Percentiles rank a stretch among this genome's conserved stretches.
phyloP scores from a whole-genome alignment of 495 filamentous ascomycete species.

The Penicillium antarcticum region DNA sequence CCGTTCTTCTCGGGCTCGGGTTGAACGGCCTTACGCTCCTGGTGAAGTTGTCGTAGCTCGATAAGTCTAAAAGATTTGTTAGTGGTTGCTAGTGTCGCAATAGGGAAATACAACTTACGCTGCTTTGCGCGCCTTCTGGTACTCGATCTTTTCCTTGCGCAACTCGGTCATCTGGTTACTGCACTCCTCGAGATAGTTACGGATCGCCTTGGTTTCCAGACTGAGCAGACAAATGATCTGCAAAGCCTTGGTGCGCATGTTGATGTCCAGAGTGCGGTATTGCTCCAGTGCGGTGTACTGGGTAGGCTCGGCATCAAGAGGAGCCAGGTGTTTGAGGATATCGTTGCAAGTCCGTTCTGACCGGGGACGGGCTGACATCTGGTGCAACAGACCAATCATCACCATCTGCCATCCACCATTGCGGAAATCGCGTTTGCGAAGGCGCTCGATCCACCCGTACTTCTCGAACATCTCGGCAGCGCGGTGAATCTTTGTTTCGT shows the following conservation, averaged over 20 bases:
- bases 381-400: slow-evolving; percentile 80
- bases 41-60: slow-evolving; percentile 77
- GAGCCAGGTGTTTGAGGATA: slow-evolving; percentile 74
- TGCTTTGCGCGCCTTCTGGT: slow-evolving; percentile 76
- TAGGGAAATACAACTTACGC: slow-evolving; percentile 58
- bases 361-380: slow-evolving; percentile 72
- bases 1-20: slow-evolving; percentile 52
- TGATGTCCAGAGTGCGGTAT: slow-evolving; percentile 75
- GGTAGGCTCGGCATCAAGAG: slow-evolving; percentile 67
- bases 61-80: slow-evolving; percentile 57
- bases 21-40: slow-evolving; percentile 81
- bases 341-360: slow-evolving; percentile 71
- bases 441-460: slow-evolving; percentile 79
- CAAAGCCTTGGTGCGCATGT: slow-evolving; percentile 73
- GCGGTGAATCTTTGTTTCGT: slow-evolving; percentile 56
- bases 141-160: slow-evolving; percentile 92
- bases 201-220: slow-evolving; percentile 78
- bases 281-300: slow-evolving; percentile 65
- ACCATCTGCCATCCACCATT: slow-evolving; percentile 91
- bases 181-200: slow-evolving; percentile 86
- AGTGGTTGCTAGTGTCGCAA: slow-evolving; percentile 1
- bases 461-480: slow-evolving; percentile 68
- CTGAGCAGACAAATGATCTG: slow-evolving; percentile 86
- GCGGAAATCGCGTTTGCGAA: slow-evolving; percentile 79
- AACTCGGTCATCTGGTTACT: slow-evolving; percentile 88